Percentiles rank a stretch among this genome's conserved stretches.
These are phyloP conservation scores for Phyllosticta citrichinensis DNA, from an alignment of 2,329 filamentous ascomycete genomes.

Conservation along the genomic window DNA sequence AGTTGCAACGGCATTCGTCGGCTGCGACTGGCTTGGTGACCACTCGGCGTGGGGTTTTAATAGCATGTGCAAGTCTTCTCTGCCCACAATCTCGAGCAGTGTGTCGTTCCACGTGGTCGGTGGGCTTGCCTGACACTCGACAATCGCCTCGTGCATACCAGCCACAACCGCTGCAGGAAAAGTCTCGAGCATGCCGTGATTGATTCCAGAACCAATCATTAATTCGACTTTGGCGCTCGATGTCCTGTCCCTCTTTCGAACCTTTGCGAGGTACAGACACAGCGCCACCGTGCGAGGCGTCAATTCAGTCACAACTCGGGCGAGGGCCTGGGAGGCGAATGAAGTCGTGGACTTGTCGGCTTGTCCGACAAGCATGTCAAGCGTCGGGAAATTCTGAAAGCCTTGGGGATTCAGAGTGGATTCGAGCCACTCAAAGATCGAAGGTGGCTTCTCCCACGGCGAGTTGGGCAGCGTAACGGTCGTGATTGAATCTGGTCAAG, in stretches of 20 bases:
- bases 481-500: conserved; percentile 4
- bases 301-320: conserved; percentile 8
- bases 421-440: conserved; percentile 45
- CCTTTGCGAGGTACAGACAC: conserved; percentile 53
- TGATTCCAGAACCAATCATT: conserved; percentile 62
- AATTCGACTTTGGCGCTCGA: conserved; percentile 60
- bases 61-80: conserved; percentile 68
- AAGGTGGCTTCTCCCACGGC: conserved; percentile 41
- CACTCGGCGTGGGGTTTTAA: conserved; percentile 40
- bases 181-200: conserved; percentile 59
- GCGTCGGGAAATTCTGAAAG: conserved; percentile 26
- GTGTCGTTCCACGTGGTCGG: conserved; percentile 64
- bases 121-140: conserved; percentile 73
- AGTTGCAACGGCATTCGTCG: conserved; percentile 10
- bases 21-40: conserved; percentile 16
- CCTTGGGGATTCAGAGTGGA: conserved; percentile 21
- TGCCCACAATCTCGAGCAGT: conserved; percentile 64
- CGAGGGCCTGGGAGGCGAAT: background rate
- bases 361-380: conserved; percentile 20
- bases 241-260: conserved; percentile 22
- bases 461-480: conserved; percentile 16
- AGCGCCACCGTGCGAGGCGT: conserved; percentile 54
- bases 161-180: conserved; percentile 76
- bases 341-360: conserved; percentile 2
- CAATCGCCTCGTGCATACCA: conserved; percentile 72